Base-by-base conservation (phyloP, 1,139 yeast genomes). In the Kodamaea arcana region DNA sequence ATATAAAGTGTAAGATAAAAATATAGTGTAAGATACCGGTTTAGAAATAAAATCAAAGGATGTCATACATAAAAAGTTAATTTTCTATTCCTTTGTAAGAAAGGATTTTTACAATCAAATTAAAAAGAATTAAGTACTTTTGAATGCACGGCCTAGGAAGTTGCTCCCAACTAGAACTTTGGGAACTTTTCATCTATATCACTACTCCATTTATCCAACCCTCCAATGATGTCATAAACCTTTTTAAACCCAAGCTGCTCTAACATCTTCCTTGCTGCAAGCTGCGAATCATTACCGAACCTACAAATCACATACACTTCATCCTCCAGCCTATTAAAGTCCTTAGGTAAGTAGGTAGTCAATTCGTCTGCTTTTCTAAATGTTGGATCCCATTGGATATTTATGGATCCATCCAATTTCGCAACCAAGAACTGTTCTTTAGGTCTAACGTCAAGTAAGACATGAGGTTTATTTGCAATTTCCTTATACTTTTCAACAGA, bases 221-320 rank as follows among this genome's bases (percentile, higher is more conserved):
- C 98, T 2, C 97, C 97, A 11, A 56, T 64, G 4, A 92, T 66
- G 53, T 92, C 97, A 37, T 63, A 69, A 0, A 75, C 87, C 12
- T 76, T 61, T 0, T 52, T 39, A 16, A 72, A 59, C 0, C 78
- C 78, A 36, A 74, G 61, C 4, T 66, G 60, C 11, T 73, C 77
- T 32, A 69, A 62, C 32, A 92, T 56, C 31, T 69, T 60, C 40
- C 67, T 60, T 0, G 85, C 79, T 0, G 95, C 95, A 14, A 78
- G 58, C 50, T 86, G 92, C 0, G 97, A 90, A 54, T 92, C 97
- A 54, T 87, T 88, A 4, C 99, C 99, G 52, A 69, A 80, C 26
- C 97, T 72, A 56, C 99, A 92, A 12, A 90, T 66, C 0, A 84
- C 80, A 41, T 54, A 69, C 1, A 69, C 46, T 10, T 50, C 45